phyloP scores from a whole-genome alignment of 2,329 filamentous ascomycete genomes.

The Lasiodiplodia hormozganensis region DNA sequence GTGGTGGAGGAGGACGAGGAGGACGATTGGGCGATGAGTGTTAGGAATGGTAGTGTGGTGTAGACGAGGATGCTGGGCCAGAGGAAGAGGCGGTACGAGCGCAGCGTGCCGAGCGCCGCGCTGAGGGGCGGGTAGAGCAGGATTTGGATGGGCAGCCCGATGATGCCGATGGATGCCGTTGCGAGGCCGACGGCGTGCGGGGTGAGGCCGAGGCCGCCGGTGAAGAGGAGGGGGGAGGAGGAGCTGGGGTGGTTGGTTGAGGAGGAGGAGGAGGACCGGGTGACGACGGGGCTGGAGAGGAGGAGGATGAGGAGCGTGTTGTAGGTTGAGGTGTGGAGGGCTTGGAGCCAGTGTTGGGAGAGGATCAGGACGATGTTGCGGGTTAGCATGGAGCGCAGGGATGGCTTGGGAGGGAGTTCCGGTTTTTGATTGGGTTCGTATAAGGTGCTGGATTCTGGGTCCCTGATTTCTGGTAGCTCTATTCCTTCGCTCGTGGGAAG shows the following conservation, averaged over 20 bases:
- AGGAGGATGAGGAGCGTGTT: conserved; percentile 58
- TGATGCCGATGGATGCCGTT: conserved; percentile 32
- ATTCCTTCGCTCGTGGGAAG: background rate
- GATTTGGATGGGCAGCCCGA: background rate
- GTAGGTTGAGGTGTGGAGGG: conserved; percentile 39
- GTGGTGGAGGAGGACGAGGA: too few species aligned
- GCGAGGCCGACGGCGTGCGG: conserved; percentile 54
- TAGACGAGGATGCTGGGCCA: conserved; percentile 43
- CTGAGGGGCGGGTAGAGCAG: background rate
- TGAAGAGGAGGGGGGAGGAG: conserved; percentile 43
- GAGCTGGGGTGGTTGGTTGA: too few species aligned
- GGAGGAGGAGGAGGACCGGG: conserved; percentile 35
- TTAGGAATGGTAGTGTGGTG: conserved; percentile 38
- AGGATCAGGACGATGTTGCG: conserved; percentile 53
- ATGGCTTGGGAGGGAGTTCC: conserved; percentile 42
- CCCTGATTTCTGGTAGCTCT: background rate
- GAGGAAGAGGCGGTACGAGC: conserved; percentile 14
- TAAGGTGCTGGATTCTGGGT: background rate
- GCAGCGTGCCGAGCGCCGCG: background rate
- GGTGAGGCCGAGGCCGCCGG: conserved; percentile 55
- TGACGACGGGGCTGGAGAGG: conserved; percentile 52
- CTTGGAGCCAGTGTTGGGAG: conserved; percentile 52
- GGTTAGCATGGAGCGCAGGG: conserved; percentile 56
- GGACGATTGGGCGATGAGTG: background rate
- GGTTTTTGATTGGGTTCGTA: background rate